Evolutionary conservation across 2,329 filamentous ascomycete genomes (phyloP), one percentile per base, ranked within the genome.

Genomic region (Botrytis fragariae): DNA sequence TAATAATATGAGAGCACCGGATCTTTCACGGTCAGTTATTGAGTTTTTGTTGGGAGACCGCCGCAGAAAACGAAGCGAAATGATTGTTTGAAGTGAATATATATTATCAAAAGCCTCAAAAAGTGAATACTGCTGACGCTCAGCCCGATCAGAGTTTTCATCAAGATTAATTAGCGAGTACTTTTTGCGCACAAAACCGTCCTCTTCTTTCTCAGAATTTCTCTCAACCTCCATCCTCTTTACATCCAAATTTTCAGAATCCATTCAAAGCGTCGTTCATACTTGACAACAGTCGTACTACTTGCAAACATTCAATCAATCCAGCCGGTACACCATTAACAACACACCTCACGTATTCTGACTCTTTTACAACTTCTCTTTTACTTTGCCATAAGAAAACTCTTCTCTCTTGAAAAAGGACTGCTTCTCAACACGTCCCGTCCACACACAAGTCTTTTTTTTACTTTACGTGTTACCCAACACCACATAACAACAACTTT

Each of bases 61-160:
- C n/a, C 6, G 12, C 25, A 59, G 8, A 42, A 16, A n/a, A 12
- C 18, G 32, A 42, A 42, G 37, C 37, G 37, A 69, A 37, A n/a
- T 44, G 9, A 22, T 9, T 39, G 1, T 29, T 39, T 20, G 12
- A 20, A 29, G 51, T 29, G 18, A 69, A 37, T 57, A 6, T 42
- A 25, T 20, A 29, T 18, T 12, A 45, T 62, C 37, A 57, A 57
- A 42, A 57, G n/a, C 65, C 65, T 69, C 65, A 69, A 57, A 57
- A 67, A 57, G 32, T 59, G 35, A 69, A 69, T 69, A 32, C 7
- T 2, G 6, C 10, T 20, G 6, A 6, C 25, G 35, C 37, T 69
- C 18, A 42, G 45, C 4, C 4, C 18, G 25, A 42, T 32, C 22
- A 25, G 48, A 69, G 3, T 25, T 44, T 57, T 57, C 48, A 32